Evolutionary conservation across 371 early-diverging fungal genomes (phyloP), one percentile per base, ranked within the genome.

Genomic region (Neoconidiobolus thromboides): DNA sequence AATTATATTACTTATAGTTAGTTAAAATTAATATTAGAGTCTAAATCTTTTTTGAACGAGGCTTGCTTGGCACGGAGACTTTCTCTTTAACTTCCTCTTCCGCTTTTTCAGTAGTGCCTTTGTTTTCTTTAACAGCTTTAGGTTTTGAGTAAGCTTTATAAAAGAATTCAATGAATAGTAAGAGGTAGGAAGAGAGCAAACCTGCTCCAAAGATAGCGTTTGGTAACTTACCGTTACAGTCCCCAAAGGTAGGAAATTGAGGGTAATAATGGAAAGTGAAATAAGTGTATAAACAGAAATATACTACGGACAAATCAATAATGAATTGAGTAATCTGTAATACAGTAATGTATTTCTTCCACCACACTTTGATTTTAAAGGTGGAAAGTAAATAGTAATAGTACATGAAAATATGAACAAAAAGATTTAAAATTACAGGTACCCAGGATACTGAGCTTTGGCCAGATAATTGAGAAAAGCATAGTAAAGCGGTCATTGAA

Each of bases 141-240:
- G 12, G 65, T 66, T 78, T 78, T 63, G 76, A 76, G 69, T 89
- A 91, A 47, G 88, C 87, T 64, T 86, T 74, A 68, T 81, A 77
- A 67, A 85, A 91, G 69, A 91, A 89, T 73, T 86, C 82, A 69
- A 91, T 83, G 68, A 91, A 92, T 55, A 91, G 75, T 51, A 86
- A 66, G 60, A 92, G 74, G 74, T 92, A 92, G 62, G 84, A 82
- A 55, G 83, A 79, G 43, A 92, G 70, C 43, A 92, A 72, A 61
- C 73, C 79, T 65, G 83, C 83, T 39, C 91, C 91, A 68, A 87
- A 82, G 69, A 82, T 61, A 36, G 90, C 91, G 52, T 89, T 84
- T 49, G 73, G 70, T 60, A 80, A 82, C 4, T 79, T 80, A 63
- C 89, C 90, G 43, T 85, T 75, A 68, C 89, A 89, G 62, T 74